Conservation (phyloP, 768 basidiomycete species). For the Mycena latifolia region DNA sequence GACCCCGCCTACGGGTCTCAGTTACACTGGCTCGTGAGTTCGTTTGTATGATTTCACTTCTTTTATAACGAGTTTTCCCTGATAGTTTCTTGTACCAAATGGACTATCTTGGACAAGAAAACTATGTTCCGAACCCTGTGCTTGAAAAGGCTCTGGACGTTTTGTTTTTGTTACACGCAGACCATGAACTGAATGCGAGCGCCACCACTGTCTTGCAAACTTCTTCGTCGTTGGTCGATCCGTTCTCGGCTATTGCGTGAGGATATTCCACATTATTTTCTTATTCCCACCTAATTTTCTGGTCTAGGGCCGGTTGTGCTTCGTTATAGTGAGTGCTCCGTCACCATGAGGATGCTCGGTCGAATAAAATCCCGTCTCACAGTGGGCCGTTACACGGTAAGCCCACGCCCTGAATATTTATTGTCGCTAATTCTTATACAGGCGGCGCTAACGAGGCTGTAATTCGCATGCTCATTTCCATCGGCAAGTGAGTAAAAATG, state of each 20-base stretch:
- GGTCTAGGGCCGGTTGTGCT: slow-evolving; percentile 81
- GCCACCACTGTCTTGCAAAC: slow-evolving; percentile 91
- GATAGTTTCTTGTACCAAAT: no score
- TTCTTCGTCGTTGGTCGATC: slow-evolving; percentile 90
- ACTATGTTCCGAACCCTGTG: slow-evolving; percentile 86
- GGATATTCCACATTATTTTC: slow-evolving; percentile 34
- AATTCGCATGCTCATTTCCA: slow-evolving; percentile 92
- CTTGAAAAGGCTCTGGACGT: slow-evolving; percentile 90
- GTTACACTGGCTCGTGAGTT: slow-evolving; percentile 85
- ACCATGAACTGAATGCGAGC: slow-evolving; percentile 92
- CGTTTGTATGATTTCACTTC: background rate
- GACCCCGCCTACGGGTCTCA: slow-evolving; percentile 82
- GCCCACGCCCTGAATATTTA: background rate
- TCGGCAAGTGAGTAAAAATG: slow-evolving; percentile 71
- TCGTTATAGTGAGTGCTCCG: slow-evolving; percentile 80
- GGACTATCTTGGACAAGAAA: no score
- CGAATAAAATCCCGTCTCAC: slow-evolving; percentile 1
- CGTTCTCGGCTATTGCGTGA: slow-evolving; percentile 87
- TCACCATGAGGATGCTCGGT: background rate
- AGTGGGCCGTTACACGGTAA: slow-evolving; percentile 81
- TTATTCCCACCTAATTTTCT: slow-evolving; percentile 19
- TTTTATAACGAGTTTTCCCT: no score
- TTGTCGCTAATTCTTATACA: slow-evolving; percentile 35
- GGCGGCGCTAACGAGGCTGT: slow-evolving; percentile 96
- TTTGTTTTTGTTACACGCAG: slow-evolving; percentile 89